Percentiles rank a stretch among this genome's conserved stretches.
Conservation (phyloP, 2,329 filamentous ascomycete genomes). For the Atkinsonella texensis region DNA sequence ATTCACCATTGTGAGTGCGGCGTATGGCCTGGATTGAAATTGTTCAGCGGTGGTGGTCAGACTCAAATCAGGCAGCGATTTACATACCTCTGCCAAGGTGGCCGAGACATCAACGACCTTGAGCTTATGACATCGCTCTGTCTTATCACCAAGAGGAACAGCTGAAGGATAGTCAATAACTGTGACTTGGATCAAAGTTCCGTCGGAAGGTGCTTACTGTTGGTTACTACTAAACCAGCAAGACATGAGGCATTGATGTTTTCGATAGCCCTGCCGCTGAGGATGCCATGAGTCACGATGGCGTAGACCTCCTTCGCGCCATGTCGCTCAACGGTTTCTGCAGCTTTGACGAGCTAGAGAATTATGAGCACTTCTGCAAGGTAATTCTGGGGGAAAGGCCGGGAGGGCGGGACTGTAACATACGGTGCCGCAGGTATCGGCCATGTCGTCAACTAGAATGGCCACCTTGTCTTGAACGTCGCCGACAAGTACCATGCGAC, state of each 20-base stretch:
- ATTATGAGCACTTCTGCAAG: background rate
- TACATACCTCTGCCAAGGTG: conserved; percentile 52
- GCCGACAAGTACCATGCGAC: conserved; percentile 87
- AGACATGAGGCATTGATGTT: conserved; percentile 70
- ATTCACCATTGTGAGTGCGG: conserved; percentile 54
- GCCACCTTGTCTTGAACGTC: conserved; percentile 84
- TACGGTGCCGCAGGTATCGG: conserved; percentile 80
- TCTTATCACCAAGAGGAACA: conserved; percentile 57
- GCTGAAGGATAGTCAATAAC: conserved; percentile 18
- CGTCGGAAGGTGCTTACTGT: conserved; percentile 40
- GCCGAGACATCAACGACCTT: conserved; percentile 87
- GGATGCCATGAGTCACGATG: conserved; percentile 88
- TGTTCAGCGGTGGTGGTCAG: conserved; percentile 3
- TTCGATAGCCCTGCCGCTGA: conserved; percentile 80
- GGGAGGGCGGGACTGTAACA: conserved; percentile 1
- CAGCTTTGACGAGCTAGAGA: conserved; percentile 59
- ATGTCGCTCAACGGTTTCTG: conserved; percentile 75
- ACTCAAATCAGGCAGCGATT: background rate
- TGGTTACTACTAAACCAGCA: conserved; percentile 75
- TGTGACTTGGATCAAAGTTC: background rate
- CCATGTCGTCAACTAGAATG: conserved; percentile 97
- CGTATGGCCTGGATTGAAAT: conserved; percentile 44
- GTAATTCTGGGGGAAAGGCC: background rate
- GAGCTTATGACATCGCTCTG: conserved; percentile 63
- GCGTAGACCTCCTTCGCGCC: conserved; percentile 82